Evolutionary conservation across 2,329 filamentous ascomycete genomes (phyloP), one percentile per base, ranked within the genome.

Genomic region (Trichoderma koningii): DNA sequence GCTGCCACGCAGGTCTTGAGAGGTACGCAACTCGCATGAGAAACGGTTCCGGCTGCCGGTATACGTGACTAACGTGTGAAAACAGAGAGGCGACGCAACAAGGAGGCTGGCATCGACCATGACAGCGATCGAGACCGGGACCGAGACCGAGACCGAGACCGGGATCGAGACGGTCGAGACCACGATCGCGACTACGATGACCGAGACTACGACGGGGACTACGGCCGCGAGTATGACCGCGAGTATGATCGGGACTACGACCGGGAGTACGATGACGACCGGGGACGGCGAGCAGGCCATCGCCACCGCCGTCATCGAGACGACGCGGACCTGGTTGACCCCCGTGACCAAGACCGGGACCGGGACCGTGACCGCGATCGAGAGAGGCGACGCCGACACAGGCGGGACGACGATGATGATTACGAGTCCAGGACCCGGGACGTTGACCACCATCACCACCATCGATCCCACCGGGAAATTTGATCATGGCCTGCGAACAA

Each of bases 1-100:
- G 85, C 88, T 68, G 89, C 89, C 55, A 97, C 94, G 10, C 87
- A 89, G 69, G 87, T 92, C 73, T 86, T 97, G 67, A 85, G 93
- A 86, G 90, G 90, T 92, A 81, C 84, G 12, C 45, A 2, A 76
- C 68, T 2, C 14, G 17, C 5, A 21, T 7, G 17, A 15, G 26
- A 2, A 44, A 3, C 30, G 6, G 7, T 7, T 45, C 30, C 17
- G 15, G n/a, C 6, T 30, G 23, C 21, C 17, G 14, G 10, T 41
- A 15, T 45, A 30, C 21, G 26, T 34, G 9, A 1, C 21, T 45
- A 23, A 34, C 42, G 34, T 6, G 48, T 17, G n/a, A 7, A 53
- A 48, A 60, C 55, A 66, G 73, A 77, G 66, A 72, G 73, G 61
- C 73, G 74, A 55, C 72, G 75, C 26, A 75, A 74, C 65, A 74